Evolutionary conservation across 345 rosid species (phyloP), one percentile per base, ranked within the genome.

Genomic region (Geranium brycei): DNA sequence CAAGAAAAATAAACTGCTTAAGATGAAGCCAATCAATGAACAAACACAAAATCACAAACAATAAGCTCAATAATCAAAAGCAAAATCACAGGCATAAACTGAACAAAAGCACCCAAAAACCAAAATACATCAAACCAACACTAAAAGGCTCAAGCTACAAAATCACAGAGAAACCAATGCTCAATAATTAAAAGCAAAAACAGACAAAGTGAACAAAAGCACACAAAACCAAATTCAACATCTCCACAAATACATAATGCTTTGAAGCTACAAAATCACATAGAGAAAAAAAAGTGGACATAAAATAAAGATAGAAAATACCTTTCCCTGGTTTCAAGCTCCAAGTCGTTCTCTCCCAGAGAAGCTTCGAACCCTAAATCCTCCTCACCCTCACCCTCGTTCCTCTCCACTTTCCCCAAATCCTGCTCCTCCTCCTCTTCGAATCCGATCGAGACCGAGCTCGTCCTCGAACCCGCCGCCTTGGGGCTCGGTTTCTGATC

Each of bases 301-400:
- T 4, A 7, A 11, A 41, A 4, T 8, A 41, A 28, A 15, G 62
- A 16, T n/a, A n/a, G 28, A 23, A 51, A 19, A 51, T 72, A 83
- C 88, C 91, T 84, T 59, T 76, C 76, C 65, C 78, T 79, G 62
- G 71, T 59, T 59, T 81, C 86, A 68, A 68, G 78, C 59, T 79
- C 77, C 71, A 75, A 68, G 58, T 57, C 72, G 77, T 73, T 83
- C 32, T 85, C 88, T 19, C 87, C 85, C 61, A 68, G 78, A 32
- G 82, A 78, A 62, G 56, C 82, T 56, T 83, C 81, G 41, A 64
- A 72, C 40, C 51, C 64, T 13, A 47, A 47, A 47, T 47, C 53
- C 12, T 47, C 53, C 28, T 23, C 28, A 23, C 28, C 53, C 28
- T 23, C 28, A 23, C 28, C 28, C 28, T 23, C 15, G 53, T 47